Percentiles rank a stretch among this genome's conserved stretches.
Conservation (phyloP, 2,329 filamentous ascomycete genomes). For the Lachnellula subtilissima region DNA sequence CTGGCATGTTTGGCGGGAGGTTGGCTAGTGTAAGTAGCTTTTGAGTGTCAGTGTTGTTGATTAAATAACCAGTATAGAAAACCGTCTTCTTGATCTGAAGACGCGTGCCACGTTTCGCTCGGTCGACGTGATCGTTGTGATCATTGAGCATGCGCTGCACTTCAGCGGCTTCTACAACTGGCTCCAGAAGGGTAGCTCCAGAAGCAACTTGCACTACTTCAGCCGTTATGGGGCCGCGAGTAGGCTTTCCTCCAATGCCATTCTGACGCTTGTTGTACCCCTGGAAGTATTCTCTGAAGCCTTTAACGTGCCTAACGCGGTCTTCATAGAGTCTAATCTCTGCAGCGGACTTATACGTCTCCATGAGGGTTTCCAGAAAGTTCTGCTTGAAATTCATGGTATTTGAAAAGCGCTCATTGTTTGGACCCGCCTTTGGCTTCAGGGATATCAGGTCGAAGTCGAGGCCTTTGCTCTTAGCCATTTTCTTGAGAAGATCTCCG, state of each 20-base stretch:
- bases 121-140: conserved; percentile 63
- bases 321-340: conserved; percentile 76
- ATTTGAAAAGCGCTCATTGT: conserved; percentile 68
- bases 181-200: conserved; percentile 66
- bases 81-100: conserved; percentile 80
- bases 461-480: conserved; percentile 70
- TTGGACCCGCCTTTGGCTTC: conserved; percentile 79
- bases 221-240: conserved; percentile 61
- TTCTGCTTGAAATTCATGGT: conserved; percentile 93
- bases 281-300: conserved; percentile 79
- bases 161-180: conserved; percentile 73
- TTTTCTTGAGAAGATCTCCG: conserved; percentile 72
- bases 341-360: conserved; percentile 78
- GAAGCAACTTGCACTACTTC: conserved; percentile 88
- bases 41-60: conserved; percentile 66
- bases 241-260: conserved; percentile 44
- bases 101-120: conserved; percentile 36
- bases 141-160: conserved; percentile 85
- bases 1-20: conserved; percentile 56
- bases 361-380: conserved; percentile 73
- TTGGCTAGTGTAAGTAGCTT: conserved; percentile 66
- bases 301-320: conserved; percentile 63
- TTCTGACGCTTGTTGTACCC: conserved; percentile 63
- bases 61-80: conserved; percentile 89
- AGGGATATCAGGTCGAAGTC: conserved; percentile 85